Conservation (phyloP, 73 alveolate species). For the Paramecium primaurelia region DNA sequence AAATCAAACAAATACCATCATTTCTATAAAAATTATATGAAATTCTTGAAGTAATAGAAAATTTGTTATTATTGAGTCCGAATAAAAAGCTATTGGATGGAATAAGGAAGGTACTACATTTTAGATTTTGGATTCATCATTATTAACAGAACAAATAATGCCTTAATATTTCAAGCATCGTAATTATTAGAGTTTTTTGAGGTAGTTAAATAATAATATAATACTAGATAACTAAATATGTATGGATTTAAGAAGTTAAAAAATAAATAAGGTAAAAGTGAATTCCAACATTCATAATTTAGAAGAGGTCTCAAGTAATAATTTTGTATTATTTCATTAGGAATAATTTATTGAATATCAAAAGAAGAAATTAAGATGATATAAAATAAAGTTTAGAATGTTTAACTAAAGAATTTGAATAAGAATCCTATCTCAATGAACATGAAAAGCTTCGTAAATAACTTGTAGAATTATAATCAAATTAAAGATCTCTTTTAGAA, state of each 20-base stretch:
- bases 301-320: not conserved
- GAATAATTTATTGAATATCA: not conserved
- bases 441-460: not conserved
- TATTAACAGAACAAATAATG: not conserved
- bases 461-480: not conserved
- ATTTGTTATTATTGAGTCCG: not conserved
- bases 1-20: not conserved
- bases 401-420: not conserved
- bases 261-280: not conserved
- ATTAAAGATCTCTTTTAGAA: not conserved
- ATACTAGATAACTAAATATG: not conserved
- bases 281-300: not conserved
- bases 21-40: not conserved
- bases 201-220: not conserved
- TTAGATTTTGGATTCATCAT: not conserved
- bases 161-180: conserved; percentile 23
- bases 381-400: not conserved
- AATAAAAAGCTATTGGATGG: not conserved
- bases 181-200: conserved; percentile 8
- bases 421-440: conserved; percentile 18
- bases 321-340: not conserved
- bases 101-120: not conserved
- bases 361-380: conserved; percentile 18
- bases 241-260: conserved; percentile 38
- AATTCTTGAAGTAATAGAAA: not conserved